Evolutionary conservation across 345 rosid genomes (phyloP).

Genomic region (Linum tenue): DNA sequence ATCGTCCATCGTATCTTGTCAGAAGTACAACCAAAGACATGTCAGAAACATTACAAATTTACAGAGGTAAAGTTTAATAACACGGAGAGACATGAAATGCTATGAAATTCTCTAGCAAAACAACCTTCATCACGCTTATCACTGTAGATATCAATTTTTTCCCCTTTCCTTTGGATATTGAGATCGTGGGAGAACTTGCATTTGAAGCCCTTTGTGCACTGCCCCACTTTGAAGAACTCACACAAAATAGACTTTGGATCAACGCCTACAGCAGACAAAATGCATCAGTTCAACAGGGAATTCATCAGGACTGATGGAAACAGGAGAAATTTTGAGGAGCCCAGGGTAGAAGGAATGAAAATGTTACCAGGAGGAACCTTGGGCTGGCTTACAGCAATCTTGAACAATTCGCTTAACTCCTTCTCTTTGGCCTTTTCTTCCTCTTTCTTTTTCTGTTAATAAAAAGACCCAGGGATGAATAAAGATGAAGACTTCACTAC

Average conservation of each 20-base stretch:
- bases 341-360: not conserved
- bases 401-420: conserved; percentile 87
- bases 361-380: conserved; percentile 71
- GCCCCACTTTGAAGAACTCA: conserved; percentile 85
- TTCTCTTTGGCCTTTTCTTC: conserved; percentile 92
- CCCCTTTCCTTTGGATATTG: conserved; percentile 96
- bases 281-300: not conserved
- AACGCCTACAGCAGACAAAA: conserved; percentile 45
- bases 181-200: conserved; percentile 95
- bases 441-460: conserved; percentile 59
- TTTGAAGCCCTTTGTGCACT: conserved; percentile 80
- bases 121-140: conserved; percentile 83
- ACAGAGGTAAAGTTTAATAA: not conserved
- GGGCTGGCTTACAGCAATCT: conserved; percentile 88
- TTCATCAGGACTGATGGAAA: not conserved
- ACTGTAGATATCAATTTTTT: conserved; percentile 80
- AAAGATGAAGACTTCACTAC: not conserved
- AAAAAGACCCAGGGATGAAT: not conserved
- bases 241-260: conserved; percentile 92
- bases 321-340: not conserved
- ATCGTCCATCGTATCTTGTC: conserved; percentile 72
- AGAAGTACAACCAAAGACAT: conserved; percentile 9
- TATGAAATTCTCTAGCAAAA: not conserved
- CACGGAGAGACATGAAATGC: not conserved
- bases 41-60: conserved; percentile 3